phyloP scores from a whole-genome alignment of 192 early-diverging fungal genomes.

The Gaertneriomyces semiglobifer region DNA sequence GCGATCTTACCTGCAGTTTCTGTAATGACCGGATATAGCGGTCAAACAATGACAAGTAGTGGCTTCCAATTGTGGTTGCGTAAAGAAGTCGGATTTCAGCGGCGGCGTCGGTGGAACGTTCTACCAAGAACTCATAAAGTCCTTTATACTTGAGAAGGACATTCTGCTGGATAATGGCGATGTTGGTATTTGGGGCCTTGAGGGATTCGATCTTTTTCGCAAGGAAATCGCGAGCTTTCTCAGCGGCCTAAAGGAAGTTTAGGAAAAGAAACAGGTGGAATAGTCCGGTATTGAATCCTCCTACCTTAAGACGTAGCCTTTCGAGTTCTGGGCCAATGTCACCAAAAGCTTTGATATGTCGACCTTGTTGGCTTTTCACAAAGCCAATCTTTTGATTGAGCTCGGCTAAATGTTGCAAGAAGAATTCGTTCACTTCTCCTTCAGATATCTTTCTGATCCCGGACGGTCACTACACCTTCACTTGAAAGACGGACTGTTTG shows the following conservation, averaged over 20 bases:
- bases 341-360: slow-evolving; percentile 72
- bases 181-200: slow-evolving; percentile 86
- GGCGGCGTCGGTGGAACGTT: slow-evolving; percentile 82
- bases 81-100: slow-evolving; percentile 84
- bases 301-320: slow-evolving; percentile 71
- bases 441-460: slow-evolving; percentile 74
- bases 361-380: slow-evolving; percentile 69
- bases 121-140: slow-evolving; percentile 86
- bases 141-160: slow-evolving; percentile 88
- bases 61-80: slow-evolving; percentile 76
- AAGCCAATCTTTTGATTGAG: slow-evolving; percentile 86
- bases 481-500: not conserved
- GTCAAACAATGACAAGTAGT: slow-evolving; percentile 88
- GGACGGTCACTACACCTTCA: not conserved
- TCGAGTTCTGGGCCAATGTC: slow-evolving; percentile 93
- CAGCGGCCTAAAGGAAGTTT: slow-evolving; percentile 54
- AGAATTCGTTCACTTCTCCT: slow-evolving; percentile 87
- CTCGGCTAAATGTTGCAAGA: slow-evolving; percentile 76
- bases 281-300: not conserved
- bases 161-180: slow-evolving; percentile 88
- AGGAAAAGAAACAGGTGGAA: not conserved
- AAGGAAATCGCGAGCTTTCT: slow-evolving; percentile 85
- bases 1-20: slow-evolving; percentile 66
- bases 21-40: slow-evolving; percentile 73
- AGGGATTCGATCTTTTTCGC: slow-evolving; percentile 82